Evolutionary conservation across 1,284 basidiomycete species (phyloP).

Genomic region (Phellopilus nigrolimitatus): DNA sequence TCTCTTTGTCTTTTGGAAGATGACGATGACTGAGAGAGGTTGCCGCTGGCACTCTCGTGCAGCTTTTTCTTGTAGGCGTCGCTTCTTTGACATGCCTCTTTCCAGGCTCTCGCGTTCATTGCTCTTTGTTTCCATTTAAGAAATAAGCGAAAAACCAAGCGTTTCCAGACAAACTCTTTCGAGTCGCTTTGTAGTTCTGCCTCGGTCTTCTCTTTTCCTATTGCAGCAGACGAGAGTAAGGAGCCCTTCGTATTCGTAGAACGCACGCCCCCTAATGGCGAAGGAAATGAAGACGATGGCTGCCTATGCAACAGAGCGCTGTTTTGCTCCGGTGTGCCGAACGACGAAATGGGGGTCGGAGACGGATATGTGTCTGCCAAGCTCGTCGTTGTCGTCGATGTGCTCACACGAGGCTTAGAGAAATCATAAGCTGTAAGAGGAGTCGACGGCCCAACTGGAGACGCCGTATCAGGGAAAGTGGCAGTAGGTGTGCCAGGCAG

Average conservation of each 20-base stretch:
- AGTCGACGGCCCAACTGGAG: conserved; percentile 12
- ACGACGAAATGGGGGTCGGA: neutral
- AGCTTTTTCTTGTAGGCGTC: conserved; percentile 54
- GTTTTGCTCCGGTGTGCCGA: neutral
- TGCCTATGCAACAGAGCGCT: neutral
- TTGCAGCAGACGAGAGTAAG: neutral
- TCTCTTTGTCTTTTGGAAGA: conserved; percentile 26
- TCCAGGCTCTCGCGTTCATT: conserved; percentile 44
- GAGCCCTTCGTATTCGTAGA: neutral
- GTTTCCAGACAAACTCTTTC: conserved; percentile 34
- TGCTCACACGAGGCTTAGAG: conserved; percentile 2
- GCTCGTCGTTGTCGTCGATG: conserved; percentile 2
- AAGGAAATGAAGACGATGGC: neutral
- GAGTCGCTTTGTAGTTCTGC: conserved; percentile 27
- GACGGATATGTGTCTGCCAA: neutral
- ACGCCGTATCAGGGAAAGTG: conserved; percentile 12
- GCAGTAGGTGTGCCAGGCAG: conserved; percentile 18
- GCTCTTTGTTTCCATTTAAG: conserved; percentile 41
- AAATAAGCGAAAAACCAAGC: conserved; percentile 33
- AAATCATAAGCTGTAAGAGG: conserved; percentile 12
- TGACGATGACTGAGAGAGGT: conserved; percentile 1
- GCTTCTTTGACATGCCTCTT: conserved; percentile 54
- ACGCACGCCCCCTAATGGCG: neutral
- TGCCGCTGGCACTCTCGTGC: conserved; percentile 25
- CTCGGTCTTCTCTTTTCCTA: neutral